Evolutionary conservation across 306 rosid genomes (phyloP).

Genomic region (Pterocarpus santalinus): DNA sequence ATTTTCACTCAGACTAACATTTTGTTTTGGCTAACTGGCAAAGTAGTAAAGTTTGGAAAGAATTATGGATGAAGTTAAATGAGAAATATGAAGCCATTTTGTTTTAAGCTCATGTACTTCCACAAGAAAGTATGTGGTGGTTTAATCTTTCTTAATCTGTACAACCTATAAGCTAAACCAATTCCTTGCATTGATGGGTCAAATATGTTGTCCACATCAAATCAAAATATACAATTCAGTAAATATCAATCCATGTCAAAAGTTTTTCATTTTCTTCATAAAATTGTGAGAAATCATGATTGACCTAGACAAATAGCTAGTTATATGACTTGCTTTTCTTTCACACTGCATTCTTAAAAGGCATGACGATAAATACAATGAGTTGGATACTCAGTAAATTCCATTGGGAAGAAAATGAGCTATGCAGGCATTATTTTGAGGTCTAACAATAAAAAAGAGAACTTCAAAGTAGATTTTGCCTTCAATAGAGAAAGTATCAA

Average conservation of each 20-base stretch:
- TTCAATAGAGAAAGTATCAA: not conserved
- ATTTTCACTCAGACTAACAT: not conserved
- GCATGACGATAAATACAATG: not conserved
- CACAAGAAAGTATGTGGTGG: not conserved
- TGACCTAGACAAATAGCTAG: not conserved
- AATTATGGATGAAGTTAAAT: not conserved
- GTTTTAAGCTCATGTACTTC: not conserved
- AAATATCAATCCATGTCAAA: not conserved
- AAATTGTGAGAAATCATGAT: not conserved
- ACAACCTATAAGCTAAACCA: not conserved
- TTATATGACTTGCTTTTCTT: not conserved
- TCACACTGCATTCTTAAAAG: not conserved
- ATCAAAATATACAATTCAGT: not conserved
- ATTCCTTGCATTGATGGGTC: not conserved
- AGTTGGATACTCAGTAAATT: not conserved
- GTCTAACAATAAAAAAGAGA: not conserved
- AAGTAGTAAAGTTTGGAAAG: not conserved
- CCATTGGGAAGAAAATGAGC: not conserved
- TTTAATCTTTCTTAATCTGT: not conserved
- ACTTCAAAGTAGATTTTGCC: not conserved
- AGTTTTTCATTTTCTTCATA: not conserved
- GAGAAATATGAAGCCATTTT: not conserved
- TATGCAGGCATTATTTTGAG: not conserved
- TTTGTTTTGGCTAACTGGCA: conserved; percentile 19
- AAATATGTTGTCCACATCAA: not conserved